phyloP scores from a whole-genome alignment of 805 yeast genomes.

The Schwanniomyces vanrijiae region DNA sequence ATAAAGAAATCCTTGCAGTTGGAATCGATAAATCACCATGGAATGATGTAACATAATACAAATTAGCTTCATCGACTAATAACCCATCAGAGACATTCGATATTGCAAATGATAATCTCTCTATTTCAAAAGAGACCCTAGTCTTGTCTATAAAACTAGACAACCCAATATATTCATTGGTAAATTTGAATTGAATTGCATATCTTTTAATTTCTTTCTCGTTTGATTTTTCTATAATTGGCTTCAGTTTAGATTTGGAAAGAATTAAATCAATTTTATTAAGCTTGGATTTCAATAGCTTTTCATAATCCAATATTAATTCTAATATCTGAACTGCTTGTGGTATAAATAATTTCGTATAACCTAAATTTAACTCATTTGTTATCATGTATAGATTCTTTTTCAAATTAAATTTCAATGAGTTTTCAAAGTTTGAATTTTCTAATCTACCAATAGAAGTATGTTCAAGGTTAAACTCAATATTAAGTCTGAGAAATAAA shows the following conservation, averaged over 20 bases:
- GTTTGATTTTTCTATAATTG: background rate
- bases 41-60: conserved; percentile 19
- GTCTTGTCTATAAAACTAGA: conserved; percentile 31
- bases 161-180: conserved; percentile 37
- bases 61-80: background rate
- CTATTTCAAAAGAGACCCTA: conserved; percentile 35
- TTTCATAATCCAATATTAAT: conserved; percentile 6
- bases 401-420: conserved; percentile 10
- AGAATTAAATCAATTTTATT: conserved; percentile 3
- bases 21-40: conserved; percentile 44
- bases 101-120: conserved; percentile 23
- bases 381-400: conserved; percentile 13
- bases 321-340: conserved; percentile 20
- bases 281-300: background rate
- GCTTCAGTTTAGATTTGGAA: background rate
- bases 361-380: conserved; percentile 23
- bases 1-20: conserved; percentile 38
- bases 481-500: background rate
- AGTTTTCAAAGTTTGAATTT: conserved; percentile 22
- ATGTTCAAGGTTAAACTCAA: conserved; percentile 5
- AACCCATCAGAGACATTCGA: conserved; percentile 20
- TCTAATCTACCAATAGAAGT: conserved; percentile 21
- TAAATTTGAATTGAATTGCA: conserved; percentile 21
- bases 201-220: conserved; percentile 6
- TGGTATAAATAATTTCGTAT: conserved; percentile 28